phyloP scores from a whole-genome alignment of 75 land plant genomes.

The Pseudotsuga menziesii region DNA sequence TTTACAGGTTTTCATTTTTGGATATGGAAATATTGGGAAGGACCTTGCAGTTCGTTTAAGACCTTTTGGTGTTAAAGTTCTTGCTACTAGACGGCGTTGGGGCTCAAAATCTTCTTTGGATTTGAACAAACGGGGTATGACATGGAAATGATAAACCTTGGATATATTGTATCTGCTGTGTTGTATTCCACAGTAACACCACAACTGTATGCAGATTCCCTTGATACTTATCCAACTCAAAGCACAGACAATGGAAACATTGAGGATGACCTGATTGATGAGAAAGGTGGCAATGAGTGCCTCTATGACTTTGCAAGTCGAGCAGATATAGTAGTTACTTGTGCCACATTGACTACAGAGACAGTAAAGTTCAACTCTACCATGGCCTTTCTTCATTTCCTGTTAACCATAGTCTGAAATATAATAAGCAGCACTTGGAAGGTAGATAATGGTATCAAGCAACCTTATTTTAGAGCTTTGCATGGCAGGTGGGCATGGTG shows the following conservation, averaged over 20 bases:
- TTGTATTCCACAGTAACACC: neutral
- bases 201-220: neutral
- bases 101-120: conserved; percentile 5
- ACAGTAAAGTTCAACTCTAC: conserved; percentile 42
- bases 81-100: conserved; percentile 81
- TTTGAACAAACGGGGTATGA: conserved; percentile 26
- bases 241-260: neutral
- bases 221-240: neutral
- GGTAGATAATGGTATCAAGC: neutral
- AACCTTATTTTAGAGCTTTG: conserved; percentile 7
- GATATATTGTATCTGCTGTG: neutral
- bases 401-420: neutral
- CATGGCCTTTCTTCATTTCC: neutral
- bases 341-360: conserved; percentile 59
- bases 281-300: conserved; percentile 65
- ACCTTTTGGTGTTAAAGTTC: conserved; percentile 82
- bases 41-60: conserved; percentile 79
- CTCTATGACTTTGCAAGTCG: conserved; percentile 65
- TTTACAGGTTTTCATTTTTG: conserved; percentile 78
- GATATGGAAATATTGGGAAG: conserved; percentile 84
- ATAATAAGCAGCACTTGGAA: neutral
- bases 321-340: conserved; percentile 86
- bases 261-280: conserved; percentile 51
- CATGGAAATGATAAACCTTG: neutral
- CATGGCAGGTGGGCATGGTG: conserved; percentile 68